These are phyloP conservation scores for Entonaema liquescens DNA, from an alignment of 495 filamentous ascomycete species.

Conservation along the genomic window DNA sequence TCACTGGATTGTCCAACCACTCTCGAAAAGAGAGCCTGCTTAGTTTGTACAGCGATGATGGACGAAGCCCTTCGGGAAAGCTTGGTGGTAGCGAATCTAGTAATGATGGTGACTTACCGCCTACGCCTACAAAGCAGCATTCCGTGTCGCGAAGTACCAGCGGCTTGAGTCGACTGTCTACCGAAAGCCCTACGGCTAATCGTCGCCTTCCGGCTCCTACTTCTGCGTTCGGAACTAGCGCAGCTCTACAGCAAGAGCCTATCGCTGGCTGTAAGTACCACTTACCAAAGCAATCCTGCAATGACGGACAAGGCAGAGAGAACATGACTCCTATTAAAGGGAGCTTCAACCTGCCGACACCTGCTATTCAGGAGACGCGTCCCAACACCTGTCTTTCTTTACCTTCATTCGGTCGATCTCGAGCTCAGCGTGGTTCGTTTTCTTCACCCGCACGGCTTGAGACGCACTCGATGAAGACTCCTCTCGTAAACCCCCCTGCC, in stretches of 20 bases:
- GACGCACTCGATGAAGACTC: slow-evolving; percentile 43
- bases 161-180: slow-evolving; percentile 40
- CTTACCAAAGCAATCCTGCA: slow-evolving; percentile 35
- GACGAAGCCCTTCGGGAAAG: slow-evolving; percentile 57
- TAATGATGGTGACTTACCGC: slow-evolving; percentile 77
- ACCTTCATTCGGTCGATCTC: slow-evolving; percentile 52
- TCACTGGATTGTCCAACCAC: slow-evolving; percentile 51
- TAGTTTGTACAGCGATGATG: slow-evolving; percentile 80
- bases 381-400: slow-evolving; percentile 23
- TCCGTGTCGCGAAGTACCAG: slow-evolving; percentile 28
- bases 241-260: slow-evolving; percentile 30
- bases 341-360: slow-evolving; percentile 29
- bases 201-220: slow-evolving; percentile 43
- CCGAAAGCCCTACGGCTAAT: slow-evolving; percentile 43
- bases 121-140: slow-evolving; percentile 84
- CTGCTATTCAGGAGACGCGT: slow-evolving; percentile 29
- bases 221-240: slow-evolving; percentile 38
- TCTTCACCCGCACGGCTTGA: slow-evolving; percentile 49
- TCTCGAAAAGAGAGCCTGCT: slow-evolving; percentile 77
- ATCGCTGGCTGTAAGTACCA: slow-evolving; percentile 55
- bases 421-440: slow-evolving; percentile 43
- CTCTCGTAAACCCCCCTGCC: slow-evolving; percentile 35
- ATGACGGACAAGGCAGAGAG: slow-evolving; percentile 10
- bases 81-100: slow-evolving; percentile 64
- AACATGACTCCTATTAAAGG: slow-evolving; percentile 1